phyloP scores from a whole-genome alignment of 1,139 yeast species.

The Kodamaea arcana region DNA sequence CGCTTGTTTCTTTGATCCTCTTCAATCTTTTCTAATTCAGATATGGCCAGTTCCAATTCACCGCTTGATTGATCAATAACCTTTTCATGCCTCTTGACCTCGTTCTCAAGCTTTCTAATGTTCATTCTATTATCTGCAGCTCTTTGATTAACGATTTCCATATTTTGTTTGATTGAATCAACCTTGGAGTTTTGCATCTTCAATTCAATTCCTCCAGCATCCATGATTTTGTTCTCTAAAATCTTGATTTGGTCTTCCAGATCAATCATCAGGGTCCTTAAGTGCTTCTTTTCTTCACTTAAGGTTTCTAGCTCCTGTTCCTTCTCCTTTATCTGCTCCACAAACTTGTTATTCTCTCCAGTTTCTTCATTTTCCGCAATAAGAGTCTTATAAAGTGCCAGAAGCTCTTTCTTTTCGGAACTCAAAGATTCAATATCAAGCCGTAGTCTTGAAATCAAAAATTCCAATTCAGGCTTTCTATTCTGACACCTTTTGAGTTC shows the following conservation, averaged over 20 bases:
- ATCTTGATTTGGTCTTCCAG: slow-evolving; percentile 55
- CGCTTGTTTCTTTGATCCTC: slow-evolving; percentile 31
- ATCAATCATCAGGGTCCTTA: slow-evolving; percentile 54
- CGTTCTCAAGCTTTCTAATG: slow-evolving; percentile 65
- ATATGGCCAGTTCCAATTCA: slow-evolving; percentile 29
- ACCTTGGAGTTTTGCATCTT: slow-evolving; percentile 80
- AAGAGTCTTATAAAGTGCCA: slow-evolving; percentile 29
- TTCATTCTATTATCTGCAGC: slow-evolving; percentile 59
- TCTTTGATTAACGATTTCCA: slow-evolving; percentile 58
- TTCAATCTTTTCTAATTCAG: slow-evolving; percentile 27
- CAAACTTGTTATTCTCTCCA: slow-evolving; percentile 21
- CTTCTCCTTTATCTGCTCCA: slow-evolving; percentile 36
- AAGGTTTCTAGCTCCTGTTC: slow-evolving; percentile 32
- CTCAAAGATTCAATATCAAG: slow-evolving; percentile 66
- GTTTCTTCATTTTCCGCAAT: slow-evolving; percentile 34
- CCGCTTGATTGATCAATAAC: slow-evolving; percentile 41
- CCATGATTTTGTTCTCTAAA: slow-evolving; percentile 76
- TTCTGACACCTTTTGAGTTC: slow-evolving; percentile 57
- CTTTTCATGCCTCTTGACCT: slow-evolving; percentile 51
- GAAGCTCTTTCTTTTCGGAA: slow-evolving; percentile 43
- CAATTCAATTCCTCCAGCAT: slow-evolving; percentile 86
- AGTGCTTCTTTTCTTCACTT: slow-evolving; percentile 33
- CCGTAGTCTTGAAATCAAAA: slow-evolving; percentile 52
- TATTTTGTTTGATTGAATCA: slow-evolving; percentile 65
- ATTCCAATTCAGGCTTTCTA: slow-evolving; percentile 68